Evolutionary conservation across 2,329 filamentous ascomycete species (phyloP).

Genomic region (Botryotinia globosa): DNA sequence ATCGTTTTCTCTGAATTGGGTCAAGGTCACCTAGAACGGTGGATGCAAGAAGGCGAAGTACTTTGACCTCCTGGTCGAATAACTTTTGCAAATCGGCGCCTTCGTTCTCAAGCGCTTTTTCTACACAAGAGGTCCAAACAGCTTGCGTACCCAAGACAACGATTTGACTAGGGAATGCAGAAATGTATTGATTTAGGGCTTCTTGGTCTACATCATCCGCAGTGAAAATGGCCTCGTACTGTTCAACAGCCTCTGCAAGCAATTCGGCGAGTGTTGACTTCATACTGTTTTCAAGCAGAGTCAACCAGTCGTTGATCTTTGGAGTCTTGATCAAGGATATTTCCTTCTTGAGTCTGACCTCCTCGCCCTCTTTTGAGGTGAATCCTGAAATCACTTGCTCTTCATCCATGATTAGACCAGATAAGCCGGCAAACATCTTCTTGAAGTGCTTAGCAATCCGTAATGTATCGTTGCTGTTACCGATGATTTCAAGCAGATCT

Average conservation of each 20-base stretch:
- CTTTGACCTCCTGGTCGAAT: slow-evolving; percentile 78
- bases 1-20: slow-evolving; percentile 87
- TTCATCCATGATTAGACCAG: slow-evolving; percentile 86
- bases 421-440: slow-evolving; percentile 99
- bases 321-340: slow-evolving; percentile 92
- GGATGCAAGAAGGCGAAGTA: slow-evolving; percentile 80
- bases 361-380: slow-evolving; percentile 92
- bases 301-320: slow-evolving; percentile 98
- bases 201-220: slow-evolving; percentile 66
- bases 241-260: slow-evolving; percentile 78
- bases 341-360: slow-evolving; percentile 81
- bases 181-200: slow-evolving; percentile 77
- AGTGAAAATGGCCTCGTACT: slow-evolving; percentile 76
- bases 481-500: slow-evolving; percentile 97
- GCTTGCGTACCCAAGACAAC: slow-evolving; percentile 92
- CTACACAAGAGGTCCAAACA: slow-evolving; percentile 87
- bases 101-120: slow-evolving; percentile 69
- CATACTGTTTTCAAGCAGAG: slow-evolving; percentile 87
- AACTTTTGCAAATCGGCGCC: slow-evolving; percentile 67
- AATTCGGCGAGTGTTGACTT: slow-evolving; percentile 90
- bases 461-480: slow-evolving; percentile 95
- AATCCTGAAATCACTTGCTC: slow-evolving; percentile 87
- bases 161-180: slow-evolving; percentile 84
- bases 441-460: slow-evolving; percentile 98
- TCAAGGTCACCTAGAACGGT: slow-evolving; percentile 89